Evolutionary conservation across 805 yeast species (phyloP), one percentile per base, ranked within the genome.

Genomic region (Pichia nakasei): DNA sequence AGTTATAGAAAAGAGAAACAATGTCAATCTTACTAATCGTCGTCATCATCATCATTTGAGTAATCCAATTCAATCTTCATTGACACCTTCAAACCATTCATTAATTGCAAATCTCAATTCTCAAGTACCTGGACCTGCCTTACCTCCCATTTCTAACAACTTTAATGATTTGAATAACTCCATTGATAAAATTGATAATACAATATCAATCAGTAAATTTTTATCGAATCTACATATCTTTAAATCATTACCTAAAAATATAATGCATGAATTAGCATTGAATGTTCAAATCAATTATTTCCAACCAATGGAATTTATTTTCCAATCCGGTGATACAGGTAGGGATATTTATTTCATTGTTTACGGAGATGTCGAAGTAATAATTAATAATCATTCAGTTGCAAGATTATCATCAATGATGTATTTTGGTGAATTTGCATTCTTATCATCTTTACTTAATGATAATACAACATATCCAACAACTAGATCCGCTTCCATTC

Each of bases 381-480:
- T 82, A 9, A 52, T 59, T 40, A 76, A 66, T 38, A 61, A 64
- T 18, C 60, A 63, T 31, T 64, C 72, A 1, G 57, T 78, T 33
- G 87, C 85, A 4, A 68, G 85, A 45, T 62, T 84, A 22, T 70
- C 76, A 2, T 61, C 76, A 15, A 85, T 84, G 19, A 72, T 78
- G 29, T 82, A 80, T 60, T 82, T 83, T 62, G 93, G 93, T 20
- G 91, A 82, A 58, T 79, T 82, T 80, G 75, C 85, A 0, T 83
- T 82, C 52, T 60, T 83, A 35, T 65, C 76, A 4, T 68, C 69
- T 12, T 53, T 78, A 19, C 46, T 59, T 34, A 55, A 54, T 27
- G 48, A 48, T 41, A 50, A 9, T 47, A 46, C 42, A n/a, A n/a
- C n/a, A 53, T 63, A 51, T 37, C 54, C 58, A 8, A 29, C 32